phyloP scores from a whole-genome alignment of 208 protist genomes.

The Leishmania major region DNA sequence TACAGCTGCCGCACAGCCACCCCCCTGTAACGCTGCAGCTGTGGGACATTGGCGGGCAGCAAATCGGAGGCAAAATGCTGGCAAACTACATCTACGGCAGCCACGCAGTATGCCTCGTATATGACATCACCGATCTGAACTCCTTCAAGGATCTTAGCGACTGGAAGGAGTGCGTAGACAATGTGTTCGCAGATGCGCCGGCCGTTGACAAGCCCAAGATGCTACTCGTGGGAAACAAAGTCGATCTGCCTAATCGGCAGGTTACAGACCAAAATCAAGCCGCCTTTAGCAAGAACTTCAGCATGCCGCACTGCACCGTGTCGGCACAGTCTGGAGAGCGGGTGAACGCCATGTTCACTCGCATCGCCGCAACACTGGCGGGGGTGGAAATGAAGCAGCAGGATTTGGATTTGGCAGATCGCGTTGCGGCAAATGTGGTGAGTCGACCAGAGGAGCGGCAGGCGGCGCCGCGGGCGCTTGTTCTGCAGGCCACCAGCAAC shows the following conservation, averaged over 20 bases:
- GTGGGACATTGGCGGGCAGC: conserved; percentile 97
- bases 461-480: conserved; percentile 15
- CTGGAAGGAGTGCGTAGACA: conserved; percentile 82
- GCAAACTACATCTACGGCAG: conserved; percentile 93
- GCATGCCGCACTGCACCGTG: conserved; percentile 71
- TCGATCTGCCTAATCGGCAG: conserved; percentile 87
- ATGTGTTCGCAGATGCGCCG: conserved; percentile 7
- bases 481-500: conserved; percentile 15
- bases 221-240: conserved; percentile 92
- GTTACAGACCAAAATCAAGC: conserved; percentile 76
- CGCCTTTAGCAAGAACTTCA: conserved; percentile 63
- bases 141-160: conserved; percentile 94
- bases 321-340: conserved; percentile 93
- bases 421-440: conserved; percentile 51
- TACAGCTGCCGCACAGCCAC: conserved; percentile 67
- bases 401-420: conserved; percentile 75
- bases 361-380: conserved; percentile 85
- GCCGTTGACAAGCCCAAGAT: conserved; percentile 55
- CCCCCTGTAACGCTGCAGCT: conserved; percentile 85
- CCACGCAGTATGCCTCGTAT: conserved; percentile 92
- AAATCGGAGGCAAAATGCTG: conserved; percentile 94
- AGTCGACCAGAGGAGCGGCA: conserved; percentile 43
- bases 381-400: conserved; percentile 71
- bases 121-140: conserved; percentile 93
- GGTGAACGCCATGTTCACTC: conserved; percentile 81